Conservation (phyloP, 306 rosid species). For the Casuarina equisetifolia region DNA sequence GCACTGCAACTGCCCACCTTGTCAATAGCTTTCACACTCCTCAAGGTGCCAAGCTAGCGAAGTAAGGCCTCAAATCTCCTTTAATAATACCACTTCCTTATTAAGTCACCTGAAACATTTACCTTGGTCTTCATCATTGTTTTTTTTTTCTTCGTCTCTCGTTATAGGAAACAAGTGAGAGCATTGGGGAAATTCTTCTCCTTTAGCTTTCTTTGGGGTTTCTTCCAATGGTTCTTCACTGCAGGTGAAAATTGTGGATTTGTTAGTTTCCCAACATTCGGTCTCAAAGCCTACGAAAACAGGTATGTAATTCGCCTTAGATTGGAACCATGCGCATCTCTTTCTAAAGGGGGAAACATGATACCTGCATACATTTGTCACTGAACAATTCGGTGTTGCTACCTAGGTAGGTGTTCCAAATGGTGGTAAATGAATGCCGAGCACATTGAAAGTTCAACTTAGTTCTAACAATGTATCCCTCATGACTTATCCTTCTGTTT, state of each 20-base stretch:
- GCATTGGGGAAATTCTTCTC: conserved; percentile 49
- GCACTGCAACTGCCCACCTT: conserved; percentile 60
- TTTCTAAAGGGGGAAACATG: neutral
- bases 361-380: too few species aligned
- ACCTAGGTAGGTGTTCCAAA: neutral
- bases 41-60: conserved; percentile 53
- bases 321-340: neutral
- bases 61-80: conserved; percentile 27
- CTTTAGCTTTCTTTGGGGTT: conserved; percentile 49
- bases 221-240: conserved; percentile 59
- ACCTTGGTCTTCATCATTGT: conserved; percentile 7
- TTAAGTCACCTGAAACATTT: neutral
- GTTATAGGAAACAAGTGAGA: conserved; percentile 45
- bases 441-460: neutral
- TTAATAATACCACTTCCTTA: neutral
- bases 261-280: conserved; percentile 46
- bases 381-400: too few species aligned
- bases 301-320: conserved; percentile 22
- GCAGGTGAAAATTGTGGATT: conserved; percentile 54
- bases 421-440: neutral
- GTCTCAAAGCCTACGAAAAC: conserved; percentile 39
- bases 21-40: conserved; percentile 57
- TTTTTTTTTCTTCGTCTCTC: neutral
- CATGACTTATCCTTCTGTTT: neutral
- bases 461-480: neutral